Evolutionary conservation across 2,329 filamentous ascomycete genomes (phyloP).

Genomic region (Colletotrichum truncatum): DNA sequence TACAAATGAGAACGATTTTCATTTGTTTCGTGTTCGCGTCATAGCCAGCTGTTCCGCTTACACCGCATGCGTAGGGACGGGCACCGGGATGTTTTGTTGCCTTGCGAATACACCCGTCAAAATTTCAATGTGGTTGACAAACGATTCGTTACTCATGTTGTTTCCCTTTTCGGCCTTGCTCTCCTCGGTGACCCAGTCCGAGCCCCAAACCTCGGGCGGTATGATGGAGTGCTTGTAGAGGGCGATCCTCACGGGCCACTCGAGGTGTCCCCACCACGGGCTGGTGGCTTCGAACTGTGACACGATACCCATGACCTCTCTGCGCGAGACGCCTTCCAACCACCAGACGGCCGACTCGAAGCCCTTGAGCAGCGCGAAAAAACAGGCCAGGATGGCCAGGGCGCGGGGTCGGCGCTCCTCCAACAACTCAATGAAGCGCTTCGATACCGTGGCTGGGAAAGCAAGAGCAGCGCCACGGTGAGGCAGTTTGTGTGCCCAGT

Average conservation of each 20-base stretch:
- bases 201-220: constrained; percentile 66
- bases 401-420: constrained; percentile 68
- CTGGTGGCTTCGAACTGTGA: constrained; percentile 67
- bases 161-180: constrained; percentile 41
- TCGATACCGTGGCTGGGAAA: constrained; percentile 72
- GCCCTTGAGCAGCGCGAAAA: constrained; percentile 71
- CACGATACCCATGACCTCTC: constrained; percentile 72
- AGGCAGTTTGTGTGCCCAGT: constrained; percentile 71
- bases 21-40: constrained; percentile 2
- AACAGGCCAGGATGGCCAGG: constrained; percentile 71
- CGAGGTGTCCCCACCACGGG: constrained; percentile 68
- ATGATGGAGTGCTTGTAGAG: constrained; percentile 64
- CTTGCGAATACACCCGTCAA: constrained; percentile 49
- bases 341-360: constrained; percentile 71
- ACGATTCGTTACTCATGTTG: constrained; percentile 39
- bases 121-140: constrained; percentile 56
- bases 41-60: constrained; percentile 25
- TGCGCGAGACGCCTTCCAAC: constrained; percentile 72
- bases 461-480: constrained; percentile 67
- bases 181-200: constrained; percentile 57
- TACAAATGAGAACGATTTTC: background rate
- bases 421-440: constrained; percentile 68
- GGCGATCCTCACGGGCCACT: constrained; percentile 69
- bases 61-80: constrained; percentile 26
- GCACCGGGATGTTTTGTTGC: constrained; percentile 38